Percentiles rank a stretch among this genome's conserved stretches.
Conservation (phyloP, 495 filamentous ascomycete genomes). For the Annulohypoxylon stygium region DNA sequence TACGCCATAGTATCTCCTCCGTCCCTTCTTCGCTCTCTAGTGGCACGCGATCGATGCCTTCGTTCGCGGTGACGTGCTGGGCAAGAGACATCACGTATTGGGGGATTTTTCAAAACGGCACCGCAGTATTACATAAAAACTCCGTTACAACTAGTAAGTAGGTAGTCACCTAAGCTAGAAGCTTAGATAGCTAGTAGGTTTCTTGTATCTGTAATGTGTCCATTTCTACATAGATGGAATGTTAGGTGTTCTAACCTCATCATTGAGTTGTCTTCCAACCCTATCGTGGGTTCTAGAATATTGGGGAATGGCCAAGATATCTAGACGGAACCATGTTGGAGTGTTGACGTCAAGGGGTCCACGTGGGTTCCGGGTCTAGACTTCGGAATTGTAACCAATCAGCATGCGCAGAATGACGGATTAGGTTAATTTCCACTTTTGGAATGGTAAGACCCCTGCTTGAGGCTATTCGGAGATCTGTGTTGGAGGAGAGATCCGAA, state of each 20-base stretch:
- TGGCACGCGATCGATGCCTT: conserved; percentile 50
- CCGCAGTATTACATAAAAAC: not conserved
- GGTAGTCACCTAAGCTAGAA: too few relatives aligned
- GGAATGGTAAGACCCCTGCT: not conserved
- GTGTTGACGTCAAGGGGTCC: conserved; percentile 43
- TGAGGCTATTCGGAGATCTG: not conserved
- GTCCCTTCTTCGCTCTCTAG: conserved; percentile 31
- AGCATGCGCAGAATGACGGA: not conserved
- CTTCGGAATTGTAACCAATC: not conserved
- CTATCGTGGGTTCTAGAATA: conserved; percentile 28
- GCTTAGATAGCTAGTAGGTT: not conserved
- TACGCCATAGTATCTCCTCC: conserved; percentile 44
- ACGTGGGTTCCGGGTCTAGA: conserved; percentile 14
- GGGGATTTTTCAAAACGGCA: not conserved
- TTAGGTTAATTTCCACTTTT: not conserved
- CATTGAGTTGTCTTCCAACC: not conserved
- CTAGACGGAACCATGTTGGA: conserved; percentile 20
- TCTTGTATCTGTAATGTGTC: not conserved
- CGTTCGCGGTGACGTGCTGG: conserved; percentile 48
- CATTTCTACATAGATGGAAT: not conserved
- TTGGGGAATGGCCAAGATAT: conserved; percentile 22
- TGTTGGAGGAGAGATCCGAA: not conserved
- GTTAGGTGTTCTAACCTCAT: not conserved
- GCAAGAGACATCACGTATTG: conserved; percentile 29
- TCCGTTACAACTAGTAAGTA: not conserved